Percentiles rank a stretch among this genome's conserved stretches.
phyloP scores from a whole-genome alignment of 2,329 filamentous ascomycete genomes.

The Exophiala sp. region DNA sequence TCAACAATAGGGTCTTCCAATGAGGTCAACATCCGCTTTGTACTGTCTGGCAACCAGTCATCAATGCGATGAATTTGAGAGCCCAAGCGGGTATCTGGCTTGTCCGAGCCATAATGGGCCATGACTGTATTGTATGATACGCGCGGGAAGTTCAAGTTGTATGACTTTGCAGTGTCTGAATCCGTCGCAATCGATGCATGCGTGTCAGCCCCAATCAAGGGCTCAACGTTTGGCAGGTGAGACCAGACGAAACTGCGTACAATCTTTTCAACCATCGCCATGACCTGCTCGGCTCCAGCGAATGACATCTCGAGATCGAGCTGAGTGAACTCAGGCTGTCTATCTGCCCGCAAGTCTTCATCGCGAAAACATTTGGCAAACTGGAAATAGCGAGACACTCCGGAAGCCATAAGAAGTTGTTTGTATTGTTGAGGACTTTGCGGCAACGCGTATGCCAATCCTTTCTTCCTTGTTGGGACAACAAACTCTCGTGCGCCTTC shows the following conservation, averaged over 20 bases:
- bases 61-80: conserved; percentile 66
- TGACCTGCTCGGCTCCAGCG: conserved; percentile 67
- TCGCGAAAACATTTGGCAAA: conserved; percentile 94
- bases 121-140: conserved; percentile 72
- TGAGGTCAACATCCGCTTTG: conserved; percentile 71
- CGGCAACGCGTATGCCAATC: conserved; percentile 81
- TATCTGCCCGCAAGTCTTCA: conserved; percentile 85
- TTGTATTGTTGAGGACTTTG: conserved; percentile 99
- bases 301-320: conserved; percentile 95
- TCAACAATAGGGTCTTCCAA: conserved; percentile 69
- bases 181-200: conserved; percentile 24
- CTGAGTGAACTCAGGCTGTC: conserved; percentile 94
- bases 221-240: conserved; percentile 12
- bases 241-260: conserved; percentile 23
- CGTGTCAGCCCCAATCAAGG: conserved; percentile 18
- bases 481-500: conserved; percentile 94
- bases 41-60: conserved; percentile 58
- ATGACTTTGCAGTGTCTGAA: conserved; percentile 14
- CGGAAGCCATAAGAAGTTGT: conserved; percentile 92
- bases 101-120: conserved; percentile 78
- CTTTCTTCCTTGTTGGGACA: conserved; percentile 75
- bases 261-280: conserved; percentile 48
- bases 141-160: conserved; percentile 2
- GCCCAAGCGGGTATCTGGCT: conserved; percentile 79
- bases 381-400: conserved; percentile 79